phyloP scores from a whole-genome alignment of 768 basidiomycete species.

The Trichaptum fuscoviolaceum region DNA sequence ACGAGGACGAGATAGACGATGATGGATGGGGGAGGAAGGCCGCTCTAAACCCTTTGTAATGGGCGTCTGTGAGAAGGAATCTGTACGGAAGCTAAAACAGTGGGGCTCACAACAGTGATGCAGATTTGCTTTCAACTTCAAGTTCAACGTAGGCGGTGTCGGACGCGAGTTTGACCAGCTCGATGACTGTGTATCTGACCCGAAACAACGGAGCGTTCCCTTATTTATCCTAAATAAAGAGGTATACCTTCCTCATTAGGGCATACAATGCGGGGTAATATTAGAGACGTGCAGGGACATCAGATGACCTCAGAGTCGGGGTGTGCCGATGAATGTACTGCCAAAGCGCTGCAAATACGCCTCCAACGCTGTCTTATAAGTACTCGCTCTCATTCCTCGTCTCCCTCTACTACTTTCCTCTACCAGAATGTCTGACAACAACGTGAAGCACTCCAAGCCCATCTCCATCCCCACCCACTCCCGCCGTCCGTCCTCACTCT shows the following conservation, averaged over 20 bases:
- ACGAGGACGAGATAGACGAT: too few relatives aligned
- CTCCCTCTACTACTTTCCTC: background rate
- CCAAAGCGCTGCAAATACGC: background rate
- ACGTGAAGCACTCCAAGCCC: constrained; percentile 53
- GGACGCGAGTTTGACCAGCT: background rate
- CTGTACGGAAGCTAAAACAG: too few relatives aligned
- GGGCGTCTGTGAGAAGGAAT: too few relatives aligned
- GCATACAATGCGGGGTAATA: background rate
- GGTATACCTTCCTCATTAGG: background rate
- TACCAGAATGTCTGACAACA: constrained; percentile 18
- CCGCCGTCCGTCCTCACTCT: constrained; percentile 56
- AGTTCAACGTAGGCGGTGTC: too few relatives aligned
- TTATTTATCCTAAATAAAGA: background rate
- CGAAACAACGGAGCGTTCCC: background rate
- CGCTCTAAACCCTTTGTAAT: too few relatives aligned
- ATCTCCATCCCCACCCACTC: constrained; percentile 51
- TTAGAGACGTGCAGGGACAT: background rate
- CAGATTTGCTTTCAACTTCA: too few relatives aligned
- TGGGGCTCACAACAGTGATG: too few relatives aligned
- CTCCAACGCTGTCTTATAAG: too few relatives aligned
- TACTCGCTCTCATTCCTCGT: too few relatives aligned
- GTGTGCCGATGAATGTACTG: background rate
- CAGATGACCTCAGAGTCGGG: background rate
- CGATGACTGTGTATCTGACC: background rate
- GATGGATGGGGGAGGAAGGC: too few relatives aligned